These are phyloP conservation scores for Clarireedia sp. DNA, from an alignment of 2,329 filamentous ascomycete genomes.

Conservation along the genomic window DNA sequence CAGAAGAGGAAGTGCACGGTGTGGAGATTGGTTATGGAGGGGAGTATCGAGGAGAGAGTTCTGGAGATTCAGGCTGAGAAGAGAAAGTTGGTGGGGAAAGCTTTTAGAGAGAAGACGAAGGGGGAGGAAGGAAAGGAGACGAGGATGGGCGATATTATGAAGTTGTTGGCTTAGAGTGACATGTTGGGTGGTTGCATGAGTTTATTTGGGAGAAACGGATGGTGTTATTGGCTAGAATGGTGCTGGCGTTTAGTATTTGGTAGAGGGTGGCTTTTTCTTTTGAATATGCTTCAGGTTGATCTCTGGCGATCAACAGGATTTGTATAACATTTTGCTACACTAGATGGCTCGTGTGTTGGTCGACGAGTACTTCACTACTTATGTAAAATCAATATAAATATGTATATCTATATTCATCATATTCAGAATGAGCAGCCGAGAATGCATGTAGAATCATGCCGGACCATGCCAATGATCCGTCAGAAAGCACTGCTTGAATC, in stretches of 20 bases:
- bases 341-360: too few relatives aligned
- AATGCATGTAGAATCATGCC: too few relatives aligned
- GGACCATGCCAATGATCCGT: too few relatives aligned
- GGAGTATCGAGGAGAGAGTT: constrained; percentile 72
- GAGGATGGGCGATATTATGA: constrained; percentile 47
- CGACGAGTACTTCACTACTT: not conserved
- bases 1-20: constrained; percentile 73
- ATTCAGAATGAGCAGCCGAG: too few relatives aligned
- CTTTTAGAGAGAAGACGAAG: constrained; percentile 66
- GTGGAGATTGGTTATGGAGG: constrained; percentile 74
- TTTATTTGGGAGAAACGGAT: not conserved
- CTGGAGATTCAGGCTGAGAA: constrained; percentile 73
- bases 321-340: not conserved
- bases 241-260: too few relatives aligned
- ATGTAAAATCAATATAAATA: not conserved
- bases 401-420: not conserved
- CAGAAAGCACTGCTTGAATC: too few relatives aligned
- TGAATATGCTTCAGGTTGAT: too few relatives aligned
- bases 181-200: not conserved
- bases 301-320: not conserved
- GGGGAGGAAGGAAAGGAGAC: constrained; percentile 46
- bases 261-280: too few relatives aligned
- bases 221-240: too few relatives aligned
- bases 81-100: constrained; percentile 66
- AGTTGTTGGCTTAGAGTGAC: constrained; percentile 28